Conservation (phyloP, 2,329 filamentous ascomycete genomes). For the Scleromitrula shiraiana region DNA sequence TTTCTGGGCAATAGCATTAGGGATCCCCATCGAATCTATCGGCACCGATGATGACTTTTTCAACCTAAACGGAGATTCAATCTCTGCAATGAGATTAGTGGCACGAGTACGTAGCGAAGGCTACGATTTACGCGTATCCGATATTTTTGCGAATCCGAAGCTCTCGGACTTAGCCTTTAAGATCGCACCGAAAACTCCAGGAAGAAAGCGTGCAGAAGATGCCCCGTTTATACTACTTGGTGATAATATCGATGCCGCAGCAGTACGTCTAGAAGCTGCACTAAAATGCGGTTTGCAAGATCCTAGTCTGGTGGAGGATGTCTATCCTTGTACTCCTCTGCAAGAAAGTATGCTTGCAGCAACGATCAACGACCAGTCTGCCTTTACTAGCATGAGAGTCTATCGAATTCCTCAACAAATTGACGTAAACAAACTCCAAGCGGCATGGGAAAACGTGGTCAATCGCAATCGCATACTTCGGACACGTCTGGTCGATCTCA, state of each 20-base stretch:
- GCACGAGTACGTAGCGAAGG: conserved; percentile 15
- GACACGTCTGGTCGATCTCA: too few relatives aligned
- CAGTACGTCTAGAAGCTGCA: too few relatives aligned
- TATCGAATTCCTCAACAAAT: conserved; percentile 14
- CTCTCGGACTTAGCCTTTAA: too few relatives aligned
- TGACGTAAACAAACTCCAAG: too few relatives aligned
- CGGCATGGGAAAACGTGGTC: too few relatives aligned
- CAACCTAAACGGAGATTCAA: neutral
- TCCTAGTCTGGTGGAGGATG: too few relatives aligned
- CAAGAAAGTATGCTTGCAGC: conserved; percentile 34
- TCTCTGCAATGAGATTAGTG: neutral
- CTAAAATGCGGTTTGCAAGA: too few relatives aligned
- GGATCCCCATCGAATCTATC: neutral
- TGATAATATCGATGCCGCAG: too few relatives aligned
- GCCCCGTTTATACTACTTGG: too few relatives aligned
- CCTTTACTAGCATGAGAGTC: conserved; percentile 30
- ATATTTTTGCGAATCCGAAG: conserved; percentile 32
- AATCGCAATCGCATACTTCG: too few relatives aligned
- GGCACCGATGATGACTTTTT: neutral
- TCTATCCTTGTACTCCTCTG: conserved; percentile 32
- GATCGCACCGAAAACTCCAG: too few relatives aligned
- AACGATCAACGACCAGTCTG: conserved; percentile 25
- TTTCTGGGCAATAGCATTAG: conserved; percentile 11
- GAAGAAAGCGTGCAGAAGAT: too few relatives aligned
- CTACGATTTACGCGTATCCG: conserved; percentile 33